These are phyloP conservation scores for Hermanozyma aechmeae DNA, from an alignment of 805 yeast genomes.

Conservation along the genomic window DNA sequence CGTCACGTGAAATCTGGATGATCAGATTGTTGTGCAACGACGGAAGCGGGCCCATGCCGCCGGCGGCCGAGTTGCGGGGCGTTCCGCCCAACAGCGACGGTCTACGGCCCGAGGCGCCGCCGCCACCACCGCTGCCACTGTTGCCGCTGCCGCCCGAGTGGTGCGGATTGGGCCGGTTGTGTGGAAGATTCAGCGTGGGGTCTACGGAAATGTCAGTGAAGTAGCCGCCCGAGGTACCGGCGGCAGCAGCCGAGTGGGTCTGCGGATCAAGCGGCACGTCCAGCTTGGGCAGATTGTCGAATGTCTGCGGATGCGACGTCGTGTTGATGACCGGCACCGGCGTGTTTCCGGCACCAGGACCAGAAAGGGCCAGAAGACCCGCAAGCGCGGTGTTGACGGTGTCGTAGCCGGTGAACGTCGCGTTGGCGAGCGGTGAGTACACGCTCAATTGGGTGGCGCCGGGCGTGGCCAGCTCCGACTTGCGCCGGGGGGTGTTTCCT, in stretches of 20 bases:
- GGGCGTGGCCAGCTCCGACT: conserved; percentile 5
- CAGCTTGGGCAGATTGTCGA: conserved; percentile 17
- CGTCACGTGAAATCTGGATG: conserved; percentile 32
- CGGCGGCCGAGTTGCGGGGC: background rate
- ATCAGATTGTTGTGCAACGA: conserved; percentile 28
- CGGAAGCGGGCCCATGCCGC: conserved; percentile 2
- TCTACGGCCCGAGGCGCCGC: conserved; percentile 9
- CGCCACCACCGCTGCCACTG: conserved; percentile 5
- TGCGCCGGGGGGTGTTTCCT: conserved; percentile 1
- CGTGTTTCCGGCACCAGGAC: conserved; percentile 15
- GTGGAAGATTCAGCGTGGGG: conserved; percentile 38
- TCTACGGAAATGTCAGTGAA: conserved; percentile 35
- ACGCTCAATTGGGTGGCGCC: conserved; percentile 16
- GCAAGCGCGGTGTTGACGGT: conserved; percentile 34
- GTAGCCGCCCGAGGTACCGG: conserved; percentile 30
- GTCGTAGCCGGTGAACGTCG: conserved; percentile 33
- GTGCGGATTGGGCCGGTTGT: conserved; percentile 27
- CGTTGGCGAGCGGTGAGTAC: conserved; percentile 24
- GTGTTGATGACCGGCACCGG: conserved; percentile 8
- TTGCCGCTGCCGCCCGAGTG: conserved; percentile 7
- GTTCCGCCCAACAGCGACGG: conserved; percentile 2
- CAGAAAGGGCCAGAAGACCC: conserved; percentile 33
- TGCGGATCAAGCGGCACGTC: conserved; percentile 24
- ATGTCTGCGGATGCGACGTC: conserved; percentile 11
- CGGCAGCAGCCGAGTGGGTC: conserved; percentile 16